Evolutionary conservation across 192 early-diverging fungal genomes (phyloP), one percentile per base, ranked within the genome.

Genomic region (Gonapodya sp.): DNA sequence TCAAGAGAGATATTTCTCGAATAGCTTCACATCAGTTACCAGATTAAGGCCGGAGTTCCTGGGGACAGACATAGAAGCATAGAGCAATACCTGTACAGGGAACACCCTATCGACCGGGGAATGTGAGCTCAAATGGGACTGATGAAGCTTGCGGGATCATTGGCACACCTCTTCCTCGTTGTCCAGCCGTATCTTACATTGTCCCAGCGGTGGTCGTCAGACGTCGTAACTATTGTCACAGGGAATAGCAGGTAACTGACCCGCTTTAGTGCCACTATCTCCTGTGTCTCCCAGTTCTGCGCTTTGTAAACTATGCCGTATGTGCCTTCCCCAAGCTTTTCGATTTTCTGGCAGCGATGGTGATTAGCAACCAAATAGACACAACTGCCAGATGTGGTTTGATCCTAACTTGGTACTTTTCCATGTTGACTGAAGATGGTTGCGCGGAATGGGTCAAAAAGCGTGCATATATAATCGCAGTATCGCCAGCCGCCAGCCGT

Each of bases 271-370:
- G 98, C 98, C 2, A 99, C 96, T n/a, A 98, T 94, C 81, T 97
- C 96, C 83, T 93, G 93, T 30, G 93, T 96, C 64, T 96, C 95
- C 81, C 93, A 87, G 88, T 97, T 96, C 85, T 98, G 96, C 0
- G 97, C 98, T 87, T 98, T 98, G 92, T 99, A 99, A 0, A 99
- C 98, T 78, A 98, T 96, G 36, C 96, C 97, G 84, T 98, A 99
- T 0, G 98, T 98, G 80, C 94, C 96, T 89, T 97, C 96, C 80
- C 96, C 96, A 0, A 98, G 89, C 85, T 98, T 98, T 89, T 98
- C 96, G 79, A 98, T 98, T 93, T 98, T 98, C 92, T 97, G 87
- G 83, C 93, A 95, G 64, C 64, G n/a, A n/a, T n/a, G n/a, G n/a
- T n/a, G n/a, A n/a, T n/a, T n/a, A n/a, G n/a, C n/a, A n/a, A n/a